Evolutionary conservation across 495 filamentous ascomycete species (phyloP).

Genomic region (Penicillium canescens): DNA sequence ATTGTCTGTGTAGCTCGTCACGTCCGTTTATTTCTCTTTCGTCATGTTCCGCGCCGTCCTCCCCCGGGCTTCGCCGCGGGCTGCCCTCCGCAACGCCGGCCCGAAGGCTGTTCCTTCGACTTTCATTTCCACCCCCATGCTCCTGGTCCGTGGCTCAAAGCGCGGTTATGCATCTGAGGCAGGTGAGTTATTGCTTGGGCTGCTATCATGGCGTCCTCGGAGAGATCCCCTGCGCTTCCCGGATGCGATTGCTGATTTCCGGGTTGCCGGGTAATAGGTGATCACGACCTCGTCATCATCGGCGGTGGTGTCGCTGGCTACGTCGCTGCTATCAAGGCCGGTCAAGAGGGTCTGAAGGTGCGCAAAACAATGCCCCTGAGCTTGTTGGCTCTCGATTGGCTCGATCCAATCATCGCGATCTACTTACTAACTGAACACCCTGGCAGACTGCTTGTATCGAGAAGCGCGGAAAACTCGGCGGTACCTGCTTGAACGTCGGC

Average conservation of each 20-base stretch:
- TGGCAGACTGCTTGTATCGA: constrained; percentile 92
- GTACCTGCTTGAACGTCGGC: constrained; percentile 98
- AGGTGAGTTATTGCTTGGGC: constrained; percentile 52
- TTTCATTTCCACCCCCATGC: constrained; percentile 56
- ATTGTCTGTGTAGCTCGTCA: constrained; percentile 20
- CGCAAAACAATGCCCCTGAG: constrained; percentile 9
- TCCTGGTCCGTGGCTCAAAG: constrained; percentile 56
- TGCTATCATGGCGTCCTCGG: not conserved
- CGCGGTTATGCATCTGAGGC: constrained; percentile 78
- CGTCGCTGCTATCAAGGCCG: constrained; percentile 98
- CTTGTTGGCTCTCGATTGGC: not conserved
- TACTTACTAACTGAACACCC: constrained; percentile 12
- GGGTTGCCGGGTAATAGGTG: constrained; percentile 54
- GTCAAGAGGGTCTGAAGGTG: constrained; percentile 96
- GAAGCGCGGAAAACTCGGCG: constrained; percentile 92
- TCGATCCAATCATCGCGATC: not conserved
- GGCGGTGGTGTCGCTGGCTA: constrained; percentile 98
- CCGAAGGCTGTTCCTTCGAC: constrained; percentile 50
- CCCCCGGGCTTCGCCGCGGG: constrained; percentile 65
- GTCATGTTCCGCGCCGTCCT: constrained; percentile 74
- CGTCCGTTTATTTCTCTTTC: constrained; percentile 30
- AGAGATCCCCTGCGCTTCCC: constrained; percentile 15
- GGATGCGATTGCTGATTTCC: constrained; percentile 27
- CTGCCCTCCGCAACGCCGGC: constrained; percentile 54
- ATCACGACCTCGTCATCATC: constrained; percentile 91